Conservation (phyloP, 2,329 filamentous ascomycete species). For the Colletotrichum sp. region DNA sequence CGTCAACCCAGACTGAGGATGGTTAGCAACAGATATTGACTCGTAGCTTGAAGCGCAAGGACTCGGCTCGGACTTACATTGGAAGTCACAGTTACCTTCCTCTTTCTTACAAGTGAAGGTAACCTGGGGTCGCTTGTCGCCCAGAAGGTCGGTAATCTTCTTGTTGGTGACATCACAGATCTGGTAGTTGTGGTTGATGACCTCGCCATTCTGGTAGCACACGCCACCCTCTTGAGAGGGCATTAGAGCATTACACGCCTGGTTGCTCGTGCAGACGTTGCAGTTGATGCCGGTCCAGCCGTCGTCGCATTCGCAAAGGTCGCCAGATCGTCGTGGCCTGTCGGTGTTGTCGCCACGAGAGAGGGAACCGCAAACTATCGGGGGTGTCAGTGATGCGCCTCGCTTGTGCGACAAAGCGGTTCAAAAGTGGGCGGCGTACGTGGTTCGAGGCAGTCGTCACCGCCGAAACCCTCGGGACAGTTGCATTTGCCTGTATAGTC, state of each 20-base stretch:
- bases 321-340: constrained; percentile 72
- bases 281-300: constrained; percentile 98
- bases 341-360: constrained; percentile 83
- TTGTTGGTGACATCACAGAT: constrained; percentile 97
- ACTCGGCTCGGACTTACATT: constrained; percentile 65
- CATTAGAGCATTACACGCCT: constrained; percentile 88
- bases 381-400: constrained; percentile 19
- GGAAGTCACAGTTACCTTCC: constrained; percentile 84
- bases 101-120: constrained; percentile 90
- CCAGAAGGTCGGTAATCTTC: constrained; percentile 88
- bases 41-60: background rate
- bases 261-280: constrained; percentile 87
- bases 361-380: constrained; percentile 81
- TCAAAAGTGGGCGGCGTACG: constrained; percentile 46
- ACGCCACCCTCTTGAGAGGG: constrained; percentile 81
- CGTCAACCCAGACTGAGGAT: constrained; percentile 87
- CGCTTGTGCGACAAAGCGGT: background rate
- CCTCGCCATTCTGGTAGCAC: constrained; percentile 89
- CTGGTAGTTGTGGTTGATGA: constrained; percentile 94
- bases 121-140: constrained; percentile 85
- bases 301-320: constrained; percentile 80
- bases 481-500: constrained; percentile 90
- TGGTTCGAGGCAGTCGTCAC: constrained; percentile 89
- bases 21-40: background rate
- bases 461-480: constrained; percentile 91